Evolutionary conservation across 2,329 filamentous ascomycete genomes (phyloP).

Genomic region (Talaromyces sp.): DNA sequence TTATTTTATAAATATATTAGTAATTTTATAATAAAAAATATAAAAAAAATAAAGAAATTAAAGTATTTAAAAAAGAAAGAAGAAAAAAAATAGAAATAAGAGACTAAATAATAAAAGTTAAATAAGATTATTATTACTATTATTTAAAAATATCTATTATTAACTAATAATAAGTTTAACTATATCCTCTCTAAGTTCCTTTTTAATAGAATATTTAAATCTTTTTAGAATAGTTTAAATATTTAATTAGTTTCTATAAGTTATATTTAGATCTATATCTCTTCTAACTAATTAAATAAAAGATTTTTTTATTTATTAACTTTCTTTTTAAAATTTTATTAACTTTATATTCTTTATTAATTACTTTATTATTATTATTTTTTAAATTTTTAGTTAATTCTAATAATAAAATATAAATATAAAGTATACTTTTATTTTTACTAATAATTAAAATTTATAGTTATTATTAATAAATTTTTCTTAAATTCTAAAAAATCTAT

Average conservation of each 20-base stretch:
- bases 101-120: not conserved
- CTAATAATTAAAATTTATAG: not conserved
- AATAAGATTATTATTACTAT: not conserved
- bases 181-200: no score
- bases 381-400: not conserved
- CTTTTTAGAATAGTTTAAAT: no score
- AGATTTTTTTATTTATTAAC: not conserved
- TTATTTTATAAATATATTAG: not conserved
- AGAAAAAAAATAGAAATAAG: not conserved
- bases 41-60: not conserved
- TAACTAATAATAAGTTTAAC: no score
- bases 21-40: not conserved
- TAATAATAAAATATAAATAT: not conserved
- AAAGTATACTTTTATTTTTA: not conserved
- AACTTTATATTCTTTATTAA: not conserved
- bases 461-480: not conserved
- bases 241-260: no score
- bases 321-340: not conserved
- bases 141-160: not conserved
- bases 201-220: no score
- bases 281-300: no score
- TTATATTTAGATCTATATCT: no score
- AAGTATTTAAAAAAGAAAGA: not conserved
- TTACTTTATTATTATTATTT: not conserved
- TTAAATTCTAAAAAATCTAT: not conserved